Percentiles rank a stretch among this genome's conserved stretches.
These are phyloP conservation scores for Euphorbia neoarborescens DNA, from an alignment of 441 rosid species.

Conservation along the genomic window DNA sequence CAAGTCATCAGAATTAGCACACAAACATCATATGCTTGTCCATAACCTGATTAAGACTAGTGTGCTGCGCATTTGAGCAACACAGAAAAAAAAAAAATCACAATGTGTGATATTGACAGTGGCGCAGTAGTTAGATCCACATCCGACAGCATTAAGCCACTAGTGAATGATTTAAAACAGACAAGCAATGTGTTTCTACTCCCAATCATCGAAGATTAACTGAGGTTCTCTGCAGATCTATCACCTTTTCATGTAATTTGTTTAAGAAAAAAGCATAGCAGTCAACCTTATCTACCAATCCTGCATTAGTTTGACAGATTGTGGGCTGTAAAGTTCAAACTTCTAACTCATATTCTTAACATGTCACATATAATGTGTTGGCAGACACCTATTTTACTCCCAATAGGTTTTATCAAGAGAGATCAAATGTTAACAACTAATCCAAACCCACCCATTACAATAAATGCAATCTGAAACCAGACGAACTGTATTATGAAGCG, in stretches of 20 bases:
- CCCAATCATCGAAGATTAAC: not conserved
- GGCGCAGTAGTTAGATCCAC: not conserved
- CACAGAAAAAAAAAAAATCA: not conserved
- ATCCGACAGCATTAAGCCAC: not conserved
- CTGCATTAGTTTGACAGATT: not conserved
- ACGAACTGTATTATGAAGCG: too few species aligned
- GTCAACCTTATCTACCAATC: not conserved
- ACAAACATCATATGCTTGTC: not conserved
- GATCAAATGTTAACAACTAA: not conserved
- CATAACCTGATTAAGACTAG: not conserved
- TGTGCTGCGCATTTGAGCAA: not conserved
- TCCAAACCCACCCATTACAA: not conserved
- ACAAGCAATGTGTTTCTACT: not conserved
- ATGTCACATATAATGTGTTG: not conserved
- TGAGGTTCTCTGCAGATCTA: not conserved
- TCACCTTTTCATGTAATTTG: not conserved
- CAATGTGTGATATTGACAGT: not conserved
- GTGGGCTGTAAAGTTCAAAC: not conserved
- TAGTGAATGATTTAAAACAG: not conserved
- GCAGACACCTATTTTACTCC: too few species aligned
- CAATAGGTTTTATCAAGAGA: not conserved
- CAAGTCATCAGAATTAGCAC: not conserved
- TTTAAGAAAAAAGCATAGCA: not conserved
- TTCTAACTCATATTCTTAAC: not conserved
- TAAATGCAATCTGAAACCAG: constrained; percentile 1